Conservation (phyloP, 1,139 yeast genomes). For the Hanseniaspora uvarum region DNA sequence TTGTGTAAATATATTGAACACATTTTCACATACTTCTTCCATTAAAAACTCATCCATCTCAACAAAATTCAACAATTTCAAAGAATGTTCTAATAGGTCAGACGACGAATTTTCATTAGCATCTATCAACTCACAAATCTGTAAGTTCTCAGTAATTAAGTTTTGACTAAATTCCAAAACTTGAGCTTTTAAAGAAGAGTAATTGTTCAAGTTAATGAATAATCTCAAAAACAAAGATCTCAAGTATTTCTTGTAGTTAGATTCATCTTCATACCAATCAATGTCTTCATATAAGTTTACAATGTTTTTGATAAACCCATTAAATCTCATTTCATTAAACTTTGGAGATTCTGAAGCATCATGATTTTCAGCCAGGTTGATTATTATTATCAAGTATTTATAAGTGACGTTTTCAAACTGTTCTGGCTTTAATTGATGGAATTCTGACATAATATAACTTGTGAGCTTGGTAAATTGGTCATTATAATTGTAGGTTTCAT, state of each 20-base stretch:
- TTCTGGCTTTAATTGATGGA: slow-evolving; percentile 3
- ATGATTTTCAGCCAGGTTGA: neutral
- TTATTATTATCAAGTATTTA: neutral
- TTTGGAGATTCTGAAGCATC: neutral
- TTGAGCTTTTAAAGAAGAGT: neutral
- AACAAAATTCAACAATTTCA: neutral
- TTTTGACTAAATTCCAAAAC: slow-evolving; percentile 8
- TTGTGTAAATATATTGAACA: neutral
- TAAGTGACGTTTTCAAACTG: slow-evolving; percentile 2
- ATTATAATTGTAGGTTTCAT: neutral
- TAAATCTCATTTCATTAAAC: slow-evolving; percentile 11
- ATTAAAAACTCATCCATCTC: neutral
- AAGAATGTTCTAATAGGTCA: neutral
- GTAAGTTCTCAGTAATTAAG: slow-evolving; percentile 6
- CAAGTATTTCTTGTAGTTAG: slow-evolving; percentile 1
- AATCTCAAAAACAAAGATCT: slow-evolving; percentile 7
- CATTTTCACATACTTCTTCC: slow-evolving; percentile 2
- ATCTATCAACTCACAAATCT: slow-evolving; percentile 5
- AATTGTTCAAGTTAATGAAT: neutral
- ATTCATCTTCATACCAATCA: slow-evolving; percentile 15
- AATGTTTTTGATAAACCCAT: slow-evolving; percentile 4
- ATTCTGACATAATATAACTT: slow-evolving; percentile 12
- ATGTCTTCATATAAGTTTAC: slow-evolving; percentile 12
- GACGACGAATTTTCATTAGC: neutral
- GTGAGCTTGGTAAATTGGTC: neutral